Evolutionary conservation across 148 eudicot species (phyloP).

Genomic region (Vaccinium darrowii): DNA sequence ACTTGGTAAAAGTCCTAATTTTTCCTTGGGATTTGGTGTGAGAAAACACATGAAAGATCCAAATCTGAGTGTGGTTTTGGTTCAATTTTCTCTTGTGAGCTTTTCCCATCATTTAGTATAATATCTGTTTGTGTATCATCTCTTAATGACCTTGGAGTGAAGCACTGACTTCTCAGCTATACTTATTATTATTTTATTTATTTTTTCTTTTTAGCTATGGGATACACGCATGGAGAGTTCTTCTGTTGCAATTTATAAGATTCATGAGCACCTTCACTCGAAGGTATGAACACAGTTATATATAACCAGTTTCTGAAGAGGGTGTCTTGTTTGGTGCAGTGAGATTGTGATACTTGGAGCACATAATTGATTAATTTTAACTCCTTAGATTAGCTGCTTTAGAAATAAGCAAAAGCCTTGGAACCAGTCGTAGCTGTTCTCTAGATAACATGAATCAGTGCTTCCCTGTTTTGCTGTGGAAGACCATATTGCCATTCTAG

Average conservation of each 20-base stretch:
- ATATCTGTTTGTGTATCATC: neutral
- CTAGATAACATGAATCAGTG: neutral
- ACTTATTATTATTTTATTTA: neutral
- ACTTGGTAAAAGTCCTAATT: neutral
- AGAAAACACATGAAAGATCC: neutral
- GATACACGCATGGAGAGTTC: slow-evolving; percentile 40
- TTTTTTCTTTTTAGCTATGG: slow-evolving; percentile 41
- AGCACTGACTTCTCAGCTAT: neutral
- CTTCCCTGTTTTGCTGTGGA: neutral
- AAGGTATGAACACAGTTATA: slow-evolving; percentile 32
- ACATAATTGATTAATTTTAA: neutral
- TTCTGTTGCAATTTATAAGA: slow-evolving; percentile 41
- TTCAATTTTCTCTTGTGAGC: neutral
- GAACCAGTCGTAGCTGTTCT: neutral
- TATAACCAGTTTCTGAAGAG: neutral
- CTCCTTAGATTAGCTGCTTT: neutral
- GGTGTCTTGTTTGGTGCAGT: slow-evolving; percentile 10
- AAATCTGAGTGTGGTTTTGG: neutral
- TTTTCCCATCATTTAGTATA: neutral
- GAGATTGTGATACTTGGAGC: neutral
- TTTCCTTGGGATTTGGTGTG: slow-evolving; percentile 7
- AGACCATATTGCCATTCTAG: neutral
- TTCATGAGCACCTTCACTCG: slow-evolving; percentile 55
- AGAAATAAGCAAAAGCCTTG: slow-evolving; percentile 11
- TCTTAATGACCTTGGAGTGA: neutral